These are phyloP conservation scores for Claviceps humidiphila DNA, from an alignment of 2,329 filamentous ascomycete species.

Conservation along the genomic window DNA sequence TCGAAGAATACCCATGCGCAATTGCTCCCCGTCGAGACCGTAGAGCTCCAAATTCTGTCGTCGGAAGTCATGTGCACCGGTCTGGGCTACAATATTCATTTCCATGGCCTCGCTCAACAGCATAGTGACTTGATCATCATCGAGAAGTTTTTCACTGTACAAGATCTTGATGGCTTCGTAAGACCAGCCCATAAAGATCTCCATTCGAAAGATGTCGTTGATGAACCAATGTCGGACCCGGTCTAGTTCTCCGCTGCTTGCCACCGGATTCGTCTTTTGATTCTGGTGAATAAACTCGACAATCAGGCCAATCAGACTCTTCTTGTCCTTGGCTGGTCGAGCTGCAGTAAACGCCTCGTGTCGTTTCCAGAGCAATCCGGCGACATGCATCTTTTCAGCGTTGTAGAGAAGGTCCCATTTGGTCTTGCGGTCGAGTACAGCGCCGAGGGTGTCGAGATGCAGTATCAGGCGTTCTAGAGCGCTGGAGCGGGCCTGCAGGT, in stretches of 20 bases:
- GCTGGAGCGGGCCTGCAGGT: slow-evolving; percentile 58
- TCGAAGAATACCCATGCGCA: slow-evolving; percentile 51
- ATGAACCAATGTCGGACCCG: slow-evolving; percentile 78
- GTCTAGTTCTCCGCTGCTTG: slow-evolving; percentile 59
- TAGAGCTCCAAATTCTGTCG: slow-evolving; percentile 56
- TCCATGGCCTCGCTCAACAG: slow-evolving; percentile 55
- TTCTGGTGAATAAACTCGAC: slow-evolving; percentile 64
- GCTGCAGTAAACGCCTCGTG: slow-evolving; percentile 57
- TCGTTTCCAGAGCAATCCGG: slow-evolving; percentile 63
- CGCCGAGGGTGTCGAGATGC: slow-evolving; percentile 54
- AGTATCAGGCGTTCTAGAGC: slow-evolving; percentile 64
- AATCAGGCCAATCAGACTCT: slow-evolving; percentile 60
- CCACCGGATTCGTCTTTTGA: slow-evolving; percentile 55
- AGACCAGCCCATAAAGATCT: slow-evolving; percentile 67
- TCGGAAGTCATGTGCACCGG: slow-evolving; percentile 57
- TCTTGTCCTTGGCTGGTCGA: slow-evolving; percentile 46
- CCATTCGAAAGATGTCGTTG: slow-evolving; percentile 57
- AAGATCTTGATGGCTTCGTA: slow-evolving; percentile 63
- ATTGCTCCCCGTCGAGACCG: slow-evolving; percentile 53
- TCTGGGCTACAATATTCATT: slow-evolving; percentile 44
- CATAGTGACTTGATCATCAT: slow-evolving; percentile 39
- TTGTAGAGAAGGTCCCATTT: slow-evolving; percentile 77
- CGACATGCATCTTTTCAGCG: slow-evolving; percentile 80
- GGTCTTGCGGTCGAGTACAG: slow-evolving; percentile 50
- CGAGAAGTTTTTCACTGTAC: slow-evolving; percentile 46